A percentile compares a stretch with the other conserved stretches of the same genome.
These are phyloP conservation scores for Mesotaenium endlicherianum DNA, from an alignment of 139 green algal genomes.

Conservation along the genomic window DNA sequence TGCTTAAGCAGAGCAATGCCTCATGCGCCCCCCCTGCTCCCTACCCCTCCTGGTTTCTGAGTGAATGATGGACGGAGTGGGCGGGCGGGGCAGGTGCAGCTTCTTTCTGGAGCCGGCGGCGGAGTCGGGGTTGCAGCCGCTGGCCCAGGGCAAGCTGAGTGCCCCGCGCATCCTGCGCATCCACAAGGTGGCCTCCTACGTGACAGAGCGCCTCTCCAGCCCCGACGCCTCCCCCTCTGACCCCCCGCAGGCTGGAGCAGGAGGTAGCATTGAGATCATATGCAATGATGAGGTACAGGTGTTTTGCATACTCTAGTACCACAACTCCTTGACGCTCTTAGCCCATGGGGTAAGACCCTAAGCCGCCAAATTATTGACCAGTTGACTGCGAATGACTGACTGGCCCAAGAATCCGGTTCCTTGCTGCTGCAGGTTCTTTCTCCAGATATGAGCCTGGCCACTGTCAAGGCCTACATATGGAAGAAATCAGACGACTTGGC, in stretches of 20 bases:
- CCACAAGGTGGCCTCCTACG: slow-evolving; percentile 64
- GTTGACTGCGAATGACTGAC: no score
- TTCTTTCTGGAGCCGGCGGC: slow-evolving; percentile 76
- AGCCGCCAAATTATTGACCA: no score
- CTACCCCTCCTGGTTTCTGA: no score
- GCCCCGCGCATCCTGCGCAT: slow-evolving; percentile 81
- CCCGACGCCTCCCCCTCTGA: no score
- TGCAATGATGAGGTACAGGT: slow-evolving; percentile 46
- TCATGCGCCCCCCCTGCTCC: no score
- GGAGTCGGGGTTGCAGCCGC: slow-evolving; percentile 63
- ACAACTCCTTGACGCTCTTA: no score
- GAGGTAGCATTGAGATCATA: slow-evolving; percentile 46
- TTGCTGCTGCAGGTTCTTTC: slow-evolving; percentile 66
- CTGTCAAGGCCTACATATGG: slow-evolving; percentile 85
- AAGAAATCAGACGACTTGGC: slow-evolving; percentile 77
- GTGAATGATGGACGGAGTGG: no score
- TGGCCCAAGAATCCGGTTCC: no score
- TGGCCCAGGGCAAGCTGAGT: slow-evolving; percentile 78
- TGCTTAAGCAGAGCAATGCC: no score
- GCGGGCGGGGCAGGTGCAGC: slow-evolving; percentile 64
- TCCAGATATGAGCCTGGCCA: slow-evolving; percentile 77
- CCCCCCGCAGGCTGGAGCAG: neutral
- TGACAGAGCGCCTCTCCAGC: no score
- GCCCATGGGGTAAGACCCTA: no score
- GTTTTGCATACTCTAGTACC: no score